Percentiles rank a stretch among this genome's conserved stretches.
Conservation (phyloP, 2,329 filamentous ascomycete species). For the Nothophaeocryptopus gaeumannii region DNA sequence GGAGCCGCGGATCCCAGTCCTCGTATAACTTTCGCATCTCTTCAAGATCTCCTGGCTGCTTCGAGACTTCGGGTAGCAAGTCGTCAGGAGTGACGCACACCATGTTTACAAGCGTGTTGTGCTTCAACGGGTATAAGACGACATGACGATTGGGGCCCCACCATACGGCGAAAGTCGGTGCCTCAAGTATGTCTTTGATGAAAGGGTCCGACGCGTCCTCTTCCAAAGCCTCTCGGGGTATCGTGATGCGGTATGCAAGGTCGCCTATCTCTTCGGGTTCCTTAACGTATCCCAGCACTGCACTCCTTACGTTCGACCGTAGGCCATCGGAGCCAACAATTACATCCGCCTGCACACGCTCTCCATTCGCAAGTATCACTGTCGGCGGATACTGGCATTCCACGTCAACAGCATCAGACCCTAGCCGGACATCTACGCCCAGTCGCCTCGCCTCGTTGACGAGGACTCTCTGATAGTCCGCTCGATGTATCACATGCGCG, state of each 20-base stretch:
- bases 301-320: constrained; percentile 54
- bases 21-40: constrained; percentile 60
- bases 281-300: constrained; percentile 31
- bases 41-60: constrained; percentile 51
- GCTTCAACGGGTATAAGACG: constrained; percentile 59
- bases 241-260: constrained; percentile 60
- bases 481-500: constrained; percentile 7
- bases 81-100: constrained; percentile 63
- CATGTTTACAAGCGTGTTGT: constrained; percentile 60
- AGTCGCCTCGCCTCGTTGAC: constrained; percentile 50
- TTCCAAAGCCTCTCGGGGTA: constrained; percentile 50
- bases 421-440: constrained; percentile 51
- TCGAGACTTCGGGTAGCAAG: constrained; percentile 52
- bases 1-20: constrained; percentile 60
- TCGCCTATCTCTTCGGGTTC: constrained; percentile 58
- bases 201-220: constrained; percentile 10
- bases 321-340: constrained; percentile 62
- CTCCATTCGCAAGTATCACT: constrained; percentile 41
- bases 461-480: constrained; percentile 55
- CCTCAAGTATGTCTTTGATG: constrained; percentile 5
- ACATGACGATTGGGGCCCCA: constrained; percentile 59
- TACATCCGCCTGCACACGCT: constrained; percentile 48
- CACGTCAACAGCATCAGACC: constrained; percentile 48
- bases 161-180: constrained; percentile 49
- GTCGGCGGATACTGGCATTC: constrained; percentile 33